These are phyloP conservation scores for Solanum aculeatissimum DNA, from an alignment of 305 asterid genomes.

Conservation along the genomic window DNA sequence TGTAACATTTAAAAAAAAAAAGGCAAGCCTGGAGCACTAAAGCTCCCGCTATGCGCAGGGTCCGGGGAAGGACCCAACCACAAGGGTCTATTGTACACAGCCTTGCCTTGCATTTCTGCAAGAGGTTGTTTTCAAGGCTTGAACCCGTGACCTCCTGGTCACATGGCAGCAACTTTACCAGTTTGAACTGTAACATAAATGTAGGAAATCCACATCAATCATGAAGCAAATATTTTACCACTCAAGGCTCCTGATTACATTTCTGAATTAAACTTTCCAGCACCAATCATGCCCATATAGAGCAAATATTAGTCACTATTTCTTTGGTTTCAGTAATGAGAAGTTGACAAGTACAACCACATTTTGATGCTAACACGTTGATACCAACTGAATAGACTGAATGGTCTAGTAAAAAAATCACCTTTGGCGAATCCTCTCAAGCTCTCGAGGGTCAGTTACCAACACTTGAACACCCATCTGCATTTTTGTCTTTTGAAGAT, in stretches of 20 bases:
- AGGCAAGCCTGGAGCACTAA: no score
- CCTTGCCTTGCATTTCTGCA: no score
- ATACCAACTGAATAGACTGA: background rate
- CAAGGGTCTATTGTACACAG: no score
- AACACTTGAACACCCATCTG: slow-evolving; percentile 97
- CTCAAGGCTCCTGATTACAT: background rate
- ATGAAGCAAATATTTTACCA: background rate
- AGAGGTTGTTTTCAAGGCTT: no score
- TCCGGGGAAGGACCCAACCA: no score
- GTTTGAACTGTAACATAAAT: background rate
- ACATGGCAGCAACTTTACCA: no score
- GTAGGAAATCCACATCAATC: background rate
- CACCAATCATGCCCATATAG: background rate
- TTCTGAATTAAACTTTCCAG: background rate
- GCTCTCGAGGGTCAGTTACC: slow-evolving; percentile 90
- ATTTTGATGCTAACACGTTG: background rate
- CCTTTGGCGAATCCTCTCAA: slow-evolving; percentile 99
- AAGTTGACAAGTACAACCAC: background rate
- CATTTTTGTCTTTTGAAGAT: slow-evolving; percentile 96
- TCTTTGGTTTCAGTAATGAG: background rate
- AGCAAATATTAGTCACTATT: background rate
- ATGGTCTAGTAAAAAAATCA: slow-evolving; percentile 10
- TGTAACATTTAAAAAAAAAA: background rate
- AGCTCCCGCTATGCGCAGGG: no score
- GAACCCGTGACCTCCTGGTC: no score